Conservation (phyloP, 2,329 filamentous ascomycete genomes). For the Scortechinia acanthostroma region DNA sequence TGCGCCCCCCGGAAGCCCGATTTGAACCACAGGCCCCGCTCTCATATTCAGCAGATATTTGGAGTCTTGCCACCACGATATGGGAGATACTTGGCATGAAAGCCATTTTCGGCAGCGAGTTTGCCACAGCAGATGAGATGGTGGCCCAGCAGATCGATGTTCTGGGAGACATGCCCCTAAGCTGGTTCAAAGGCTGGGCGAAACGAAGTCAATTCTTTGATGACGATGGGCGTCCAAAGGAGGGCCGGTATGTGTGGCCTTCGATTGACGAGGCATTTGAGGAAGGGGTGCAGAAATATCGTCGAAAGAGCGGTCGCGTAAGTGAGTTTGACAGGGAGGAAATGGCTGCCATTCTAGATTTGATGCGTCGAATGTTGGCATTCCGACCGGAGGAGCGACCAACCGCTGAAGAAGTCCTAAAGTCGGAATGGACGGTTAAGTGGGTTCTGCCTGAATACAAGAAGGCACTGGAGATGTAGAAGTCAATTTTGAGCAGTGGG, state of each 20-base stretch:
- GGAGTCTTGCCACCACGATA: slow-evolving; percentile 10
- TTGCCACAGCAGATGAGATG: slow-evolving; percentile 9
- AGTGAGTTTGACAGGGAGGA: slow-evolving; percentile 11
- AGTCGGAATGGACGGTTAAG: slow-evolving; percentile 22
- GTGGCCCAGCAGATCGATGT: slow-evolving; percentile 12
- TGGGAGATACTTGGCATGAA: slow-evolving; percentile 14
- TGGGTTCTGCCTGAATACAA: slow-evolving; percentile 15
- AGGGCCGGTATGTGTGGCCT: slow-evolving; percentile 10
- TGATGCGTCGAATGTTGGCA: slow-evolving; percentile 18
- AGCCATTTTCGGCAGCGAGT: slow-evolving; percentile 9
- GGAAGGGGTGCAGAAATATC: slow-evolving; percentile 11
- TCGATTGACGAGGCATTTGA: slow-evolving; percentile 16
- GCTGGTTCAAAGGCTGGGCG: background rate
- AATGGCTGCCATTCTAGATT: slow-evolving; percentile 12
- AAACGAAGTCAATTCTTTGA: background rate
- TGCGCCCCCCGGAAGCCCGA: slow-evolving; percentile 7
- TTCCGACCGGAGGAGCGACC: slow-evolving; percentile 16
- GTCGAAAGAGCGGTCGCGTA: slow-evolving; percentile 8
- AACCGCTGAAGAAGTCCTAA: slow-evolving; percentile 16
- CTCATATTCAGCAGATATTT: slow-evolving; percentile 9
- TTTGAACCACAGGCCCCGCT: slow-evolving; percentile 6
- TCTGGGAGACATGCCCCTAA: slow-evolving; percentile 6
- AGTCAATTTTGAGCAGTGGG: too few relatives aligned
- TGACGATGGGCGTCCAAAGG: slow-evolving; percentile 3
- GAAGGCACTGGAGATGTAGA: too few relatives aligned